Percentiles rank a stretch among this genome's conserved stretches.
Conservation (phyloP, 2,329 filamentous ascomycete genomes). For the Scytalidium sp. region DNA sequence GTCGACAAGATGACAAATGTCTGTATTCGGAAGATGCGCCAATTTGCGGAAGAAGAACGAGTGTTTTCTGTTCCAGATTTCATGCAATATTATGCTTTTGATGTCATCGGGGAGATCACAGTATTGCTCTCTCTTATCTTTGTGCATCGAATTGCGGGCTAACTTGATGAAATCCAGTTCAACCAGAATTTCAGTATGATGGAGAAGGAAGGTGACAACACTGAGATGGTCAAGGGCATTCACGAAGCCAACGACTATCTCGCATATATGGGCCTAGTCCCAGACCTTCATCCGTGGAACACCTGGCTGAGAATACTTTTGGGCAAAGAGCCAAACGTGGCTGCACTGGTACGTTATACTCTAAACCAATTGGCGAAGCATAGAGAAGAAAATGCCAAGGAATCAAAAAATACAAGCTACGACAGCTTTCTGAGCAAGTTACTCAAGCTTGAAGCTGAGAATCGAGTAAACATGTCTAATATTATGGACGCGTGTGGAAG, state of each 20-base stretch:
- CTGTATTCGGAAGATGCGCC: no score
- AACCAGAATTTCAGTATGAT: conserved; percentile 37
- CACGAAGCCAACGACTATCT: conserved; percentile 32
- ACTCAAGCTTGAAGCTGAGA: conserved; percentile 29
- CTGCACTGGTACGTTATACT: no score
- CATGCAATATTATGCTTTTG: conserved; percentile 43
- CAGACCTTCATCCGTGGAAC: conserved; percentile 34
- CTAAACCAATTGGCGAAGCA: no score
- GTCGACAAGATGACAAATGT: no score
- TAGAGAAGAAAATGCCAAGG: no score
- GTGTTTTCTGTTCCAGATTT: no score
- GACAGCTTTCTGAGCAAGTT: no score
- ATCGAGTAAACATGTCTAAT: conserved; percentile 30
- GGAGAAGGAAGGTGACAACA: conserved; percentile 38
- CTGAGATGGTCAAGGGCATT: conserved; percentile 34
- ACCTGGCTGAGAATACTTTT: no score
- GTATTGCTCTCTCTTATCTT: no score
- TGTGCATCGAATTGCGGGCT: conserved; percentile 27
- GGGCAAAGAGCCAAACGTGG: no score
- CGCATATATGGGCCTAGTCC: conserved; percentile 34
- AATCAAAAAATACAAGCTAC: no score
- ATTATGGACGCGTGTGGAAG: conserved; percentile 23
- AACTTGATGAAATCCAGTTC: conserved; percentile 7
- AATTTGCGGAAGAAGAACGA: no score
- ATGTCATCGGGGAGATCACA: conserved; percentile 47